These are phyloP conservation scores for Schwanniomyces etchellsii DNA, from an alignment of 1,139 yeast species.

Conservation along the genomic window DNA sequence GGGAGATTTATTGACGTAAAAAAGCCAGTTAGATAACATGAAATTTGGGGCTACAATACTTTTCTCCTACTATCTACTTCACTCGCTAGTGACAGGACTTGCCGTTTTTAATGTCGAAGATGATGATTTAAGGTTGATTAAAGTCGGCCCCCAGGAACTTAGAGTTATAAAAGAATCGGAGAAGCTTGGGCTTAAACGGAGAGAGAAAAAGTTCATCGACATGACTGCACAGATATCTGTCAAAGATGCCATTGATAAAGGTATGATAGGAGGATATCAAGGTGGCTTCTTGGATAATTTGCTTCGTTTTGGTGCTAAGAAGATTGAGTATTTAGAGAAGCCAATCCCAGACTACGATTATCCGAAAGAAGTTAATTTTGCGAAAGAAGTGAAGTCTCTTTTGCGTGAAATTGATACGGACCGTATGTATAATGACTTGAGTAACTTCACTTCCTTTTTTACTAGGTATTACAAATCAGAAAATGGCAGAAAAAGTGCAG, in stretches of 20 bases:
- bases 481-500: constrained; percentile 65
- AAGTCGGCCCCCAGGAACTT: constrained; percentile 33
- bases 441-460: constrained; percentile 61
- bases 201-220: constrained; percentile 62
- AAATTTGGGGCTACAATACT: too few species aligned
- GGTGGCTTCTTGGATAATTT: constrained; percentile 10
- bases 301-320: constrained; percentile 25
- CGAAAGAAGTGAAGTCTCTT: constrained; percentile 35
- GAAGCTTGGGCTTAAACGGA: constrained; percentile 48
- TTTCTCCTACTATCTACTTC: too few species aligned
- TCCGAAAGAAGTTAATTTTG: constrained; percentile 43
- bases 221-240: constrained; percentile 48
- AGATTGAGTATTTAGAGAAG: constrained; percentile 19
- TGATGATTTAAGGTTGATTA: constrained; percentile 24
- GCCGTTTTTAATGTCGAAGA: constrained; percentile 4
- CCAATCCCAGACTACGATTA: constrained; percentile 43
- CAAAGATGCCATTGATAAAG: constrained; percentile 26
- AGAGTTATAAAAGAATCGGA: constrained; percentile 49
- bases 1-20: too few species aligned
- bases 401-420: constrained; percentile 37
- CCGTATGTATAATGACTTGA: constrained; percentile 49
- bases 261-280: constrained; percentile 18
- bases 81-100: too few species aligned
- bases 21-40: too few species aligned
- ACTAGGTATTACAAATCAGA: constrained; percentile 79